Base-by-base conservation (phyloP, 495 filamentous ascomycete species). In the Tetracladium setigerum region DNA sequence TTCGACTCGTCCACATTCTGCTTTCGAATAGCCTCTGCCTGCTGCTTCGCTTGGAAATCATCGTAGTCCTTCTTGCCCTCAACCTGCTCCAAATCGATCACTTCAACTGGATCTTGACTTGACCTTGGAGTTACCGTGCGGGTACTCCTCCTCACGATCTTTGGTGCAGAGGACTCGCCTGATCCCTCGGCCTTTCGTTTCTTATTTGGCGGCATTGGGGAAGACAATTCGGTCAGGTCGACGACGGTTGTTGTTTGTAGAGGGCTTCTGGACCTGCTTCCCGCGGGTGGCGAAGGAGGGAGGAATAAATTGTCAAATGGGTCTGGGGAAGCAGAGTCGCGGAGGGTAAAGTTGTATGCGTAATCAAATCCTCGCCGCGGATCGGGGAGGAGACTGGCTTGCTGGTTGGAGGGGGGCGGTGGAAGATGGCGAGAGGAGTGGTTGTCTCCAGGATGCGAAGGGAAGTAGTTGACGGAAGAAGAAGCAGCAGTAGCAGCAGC, bases 51-150 rank as follows among this genome's bases (percentile, higher is more conserved):
- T 33, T 41, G 41, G 2, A 72, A 61, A 30, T 72, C 70, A 12
- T 69, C 64, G 11, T 75, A 65, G 7, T 65, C 56, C 3, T 50
- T 57, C 0, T 73, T 62, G 12, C 74, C 71, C 3, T 79, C 71
- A 0, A 76, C 66, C 30, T 82, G 74, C 6, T 75, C 76, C 17
- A 83, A 61, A 63, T 91, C 84, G n/a, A 84, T 67, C 5, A 74
- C 57, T 45, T 80, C 76, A 22, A 76, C 58, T 10, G 62, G 52
- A 41, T 73, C 34, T 50, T 44, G 31, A 49, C 45, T 14, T 33
- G 50, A 13, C 46, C 31, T 22, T 53, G 30, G 46, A 33, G 49
- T 36, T 37, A 56, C 50, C 54, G 43, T 31, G 68, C 60, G 27
- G 66, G 67, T 49, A 70, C 62, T 22, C 45, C 24, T 44, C 60